These are phyloP conservation scores for Aquilaria yunnanensis DNA, from an alignment of 345 rosid genomes.

Conservation along the genomic window DNA sequence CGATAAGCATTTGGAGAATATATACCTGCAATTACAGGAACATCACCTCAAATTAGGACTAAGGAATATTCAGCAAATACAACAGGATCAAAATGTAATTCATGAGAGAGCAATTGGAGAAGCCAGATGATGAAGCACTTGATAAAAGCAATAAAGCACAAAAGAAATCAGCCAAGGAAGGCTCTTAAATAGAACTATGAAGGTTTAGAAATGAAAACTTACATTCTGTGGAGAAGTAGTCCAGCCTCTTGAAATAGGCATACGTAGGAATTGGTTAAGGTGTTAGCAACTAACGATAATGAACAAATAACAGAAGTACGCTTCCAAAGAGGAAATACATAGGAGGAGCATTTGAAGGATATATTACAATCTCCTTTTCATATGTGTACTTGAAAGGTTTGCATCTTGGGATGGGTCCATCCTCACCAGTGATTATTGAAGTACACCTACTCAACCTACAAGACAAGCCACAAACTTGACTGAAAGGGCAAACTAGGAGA, in stretches of 20 bases:
- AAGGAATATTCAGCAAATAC: neutral
- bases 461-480: neutral
- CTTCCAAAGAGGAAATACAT: neutral
- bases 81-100: neutral
- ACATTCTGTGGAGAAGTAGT: constrained; percentile 99
- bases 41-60: neutral
- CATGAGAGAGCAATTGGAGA: neutral
- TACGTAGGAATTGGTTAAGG: constrained; percentile 72
- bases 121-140: neutral
- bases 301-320: constrained; percentile 4
- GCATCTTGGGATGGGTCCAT: constrained; percentile 95
- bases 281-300: constrained; percentile 6
- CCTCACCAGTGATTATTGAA: constrained; percentile 86
- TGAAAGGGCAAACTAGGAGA: constrained; percentile 2
- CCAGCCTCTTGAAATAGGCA: constrained; percentile 96
- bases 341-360: constrained; percentile 39
- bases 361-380: constrained; percentile 97
- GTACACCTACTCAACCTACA: constrained; percentile 87
- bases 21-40: constrained; percentile 46
- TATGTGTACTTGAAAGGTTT: constrained; percentile 94
- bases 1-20: constrained; percentile 96
- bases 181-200: neutral
- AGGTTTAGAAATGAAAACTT: constrained; percentile 23
- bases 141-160: neutral
- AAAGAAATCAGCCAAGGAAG: neutral